Evolutionary conservation across 306 rosid genomes (phyloP), one percentile per base, ranked within the genome.

Genomic region (Acacia acuminata): DNA sequence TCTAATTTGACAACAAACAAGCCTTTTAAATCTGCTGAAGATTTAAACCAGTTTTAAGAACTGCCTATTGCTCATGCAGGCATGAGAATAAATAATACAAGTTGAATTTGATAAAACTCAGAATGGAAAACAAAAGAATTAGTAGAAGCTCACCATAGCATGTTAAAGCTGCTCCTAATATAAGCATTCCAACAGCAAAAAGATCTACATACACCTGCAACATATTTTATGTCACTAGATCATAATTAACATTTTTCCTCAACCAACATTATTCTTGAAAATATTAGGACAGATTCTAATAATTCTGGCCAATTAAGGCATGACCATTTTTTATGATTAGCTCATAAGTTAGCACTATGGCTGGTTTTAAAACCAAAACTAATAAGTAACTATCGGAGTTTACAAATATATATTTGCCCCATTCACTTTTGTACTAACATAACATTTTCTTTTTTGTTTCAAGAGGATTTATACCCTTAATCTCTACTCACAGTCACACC

Each of bases 201-300:
- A 91, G 53, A 84, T 91, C 91, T 77, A 90, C 87, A 81, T 96
- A 96, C 72, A 92, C 97, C 99, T 96, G 97, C 91, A 90, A 67
- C 71, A 86, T 55, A 50, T 79, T 76, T 83, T 76, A 50, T 69
- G 82, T 83, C 79, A 82, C 50, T 87, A 58, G 78, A 73, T 17
- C 66, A 68, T 24, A 71, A 66, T 53, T 44, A 74, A 81, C 63
- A 61, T 14, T 75, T 77, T 40, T 60, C 6, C 14, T 58, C 40
- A 61, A 17, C 68, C 47, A 78, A 32, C 56, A 66, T 44, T 27
- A 5, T 30, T 45, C 63, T 44, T 38, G 24, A 51, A 53, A 83
- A 53, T 42, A 32, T 8, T 36, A 43, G 10, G 44, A 55, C 42
- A 75, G 10, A 79, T 25, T 67, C 50, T 67, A 44, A 42, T 43